Conservation (phyloP, 352 stramenopile species). For the Globisporangium heterothallicum region DNA sequence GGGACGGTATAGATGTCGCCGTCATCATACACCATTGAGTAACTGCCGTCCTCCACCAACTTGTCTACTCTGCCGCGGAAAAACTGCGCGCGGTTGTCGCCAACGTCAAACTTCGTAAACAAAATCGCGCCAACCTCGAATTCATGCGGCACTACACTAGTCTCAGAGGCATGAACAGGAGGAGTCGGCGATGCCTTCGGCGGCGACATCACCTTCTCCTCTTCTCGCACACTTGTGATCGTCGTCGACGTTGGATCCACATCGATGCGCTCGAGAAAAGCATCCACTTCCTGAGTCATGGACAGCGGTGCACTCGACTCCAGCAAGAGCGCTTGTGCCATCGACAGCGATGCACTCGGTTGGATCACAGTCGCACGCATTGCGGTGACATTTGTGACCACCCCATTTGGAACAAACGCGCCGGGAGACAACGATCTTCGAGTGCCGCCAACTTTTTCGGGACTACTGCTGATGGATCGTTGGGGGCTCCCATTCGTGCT, state of each 20-base stretch:
- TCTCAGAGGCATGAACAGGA: neutral
- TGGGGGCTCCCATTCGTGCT: neutral
- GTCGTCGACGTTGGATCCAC: slow-evolving; percentile 2
- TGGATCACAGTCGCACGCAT: neutral
- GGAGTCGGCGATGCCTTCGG: neutral
- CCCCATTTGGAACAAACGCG: neutral
- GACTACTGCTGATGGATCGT: neutral
- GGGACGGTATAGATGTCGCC: slow-evolving; percentile 43
- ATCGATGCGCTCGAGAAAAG: slow-evolving; percentile 5
- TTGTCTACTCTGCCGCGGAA: slow-evolving; percentile 38
- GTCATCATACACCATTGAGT: slow-evolving; percentile 52
- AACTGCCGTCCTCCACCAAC: slow-evolving; percentile 32
- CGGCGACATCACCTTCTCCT: slow-evolving; percentile 1
- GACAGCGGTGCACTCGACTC: neutral
- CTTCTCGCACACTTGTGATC: neutral
- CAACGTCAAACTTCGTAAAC: slow-evolving; percentile 41
- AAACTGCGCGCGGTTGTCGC: slow-evolving; percentile 31
- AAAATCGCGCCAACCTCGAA: slow-evolving; percentile 30
- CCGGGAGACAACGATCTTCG: neutral
- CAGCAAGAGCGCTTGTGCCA: neutral
- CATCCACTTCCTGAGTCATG: slow-evolving; percentile 8
- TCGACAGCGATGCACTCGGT: neutral
- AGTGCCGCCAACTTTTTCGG: neutral
- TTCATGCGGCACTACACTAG: slow-evolving; percentile 8
- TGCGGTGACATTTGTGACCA: neutral